Conservation (phyloP, 352 stramenopile species). For the Elongisporangium anandrum region DNA sequence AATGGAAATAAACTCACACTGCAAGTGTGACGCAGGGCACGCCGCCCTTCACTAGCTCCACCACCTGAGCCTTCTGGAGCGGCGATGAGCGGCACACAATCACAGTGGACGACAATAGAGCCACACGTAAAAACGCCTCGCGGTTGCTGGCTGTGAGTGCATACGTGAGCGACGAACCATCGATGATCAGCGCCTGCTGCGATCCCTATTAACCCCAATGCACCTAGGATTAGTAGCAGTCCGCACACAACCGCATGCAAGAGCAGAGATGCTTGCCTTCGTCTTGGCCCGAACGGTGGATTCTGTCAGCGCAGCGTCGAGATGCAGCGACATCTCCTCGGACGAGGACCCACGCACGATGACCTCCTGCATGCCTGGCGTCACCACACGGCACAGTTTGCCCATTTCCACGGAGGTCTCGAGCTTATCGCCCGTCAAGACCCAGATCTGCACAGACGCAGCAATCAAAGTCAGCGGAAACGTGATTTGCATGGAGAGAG, state of each 20-base stretch:
- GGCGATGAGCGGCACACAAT: constrained; percentile 88
- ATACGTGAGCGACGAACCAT: constrained; percentile 55
- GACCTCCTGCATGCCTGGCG: constrained; percentile 75
- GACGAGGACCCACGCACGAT: constrained; percentile 40
- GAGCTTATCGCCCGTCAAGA: constrained; percentile 96
- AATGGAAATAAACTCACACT: constrained; percentile 55
- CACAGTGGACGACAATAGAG: constrained; percentile 74
- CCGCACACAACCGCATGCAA: background rate
- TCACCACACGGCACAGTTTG: constrained; percentile 86
- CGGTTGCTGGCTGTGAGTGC: constrained; percentile 52
- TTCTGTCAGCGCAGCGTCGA: constrained; percentile 47
- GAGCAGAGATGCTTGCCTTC: background rate
- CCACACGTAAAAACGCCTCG: constrained; percentile 59
- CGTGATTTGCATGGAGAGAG: background rate
- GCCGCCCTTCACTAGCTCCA: constrained; percentile 91
- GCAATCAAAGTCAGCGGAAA: background rate
- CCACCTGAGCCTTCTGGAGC: constrained; percentile 88
- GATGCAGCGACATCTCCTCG: constrained; percentile 41
- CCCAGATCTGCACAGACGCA: constrained; percentile 72
- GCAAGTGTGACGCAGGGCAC: constrained; percentile 88
- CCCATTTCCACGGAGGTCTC: constrained; percentile 99
- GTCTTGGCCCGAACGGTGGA: constrained; percentile 19
- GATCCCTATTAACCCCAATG: background rate
- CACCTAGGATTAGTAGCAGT: background rate
- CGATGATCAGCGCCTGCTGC: constrained; percentile 59